Evolutionary conservation across 2,329 filamentous ascomycete genomes (phyloP), one percentile per base, ranked within the genome.

Genomic region (Trichoderma endophyticum): DNA sequence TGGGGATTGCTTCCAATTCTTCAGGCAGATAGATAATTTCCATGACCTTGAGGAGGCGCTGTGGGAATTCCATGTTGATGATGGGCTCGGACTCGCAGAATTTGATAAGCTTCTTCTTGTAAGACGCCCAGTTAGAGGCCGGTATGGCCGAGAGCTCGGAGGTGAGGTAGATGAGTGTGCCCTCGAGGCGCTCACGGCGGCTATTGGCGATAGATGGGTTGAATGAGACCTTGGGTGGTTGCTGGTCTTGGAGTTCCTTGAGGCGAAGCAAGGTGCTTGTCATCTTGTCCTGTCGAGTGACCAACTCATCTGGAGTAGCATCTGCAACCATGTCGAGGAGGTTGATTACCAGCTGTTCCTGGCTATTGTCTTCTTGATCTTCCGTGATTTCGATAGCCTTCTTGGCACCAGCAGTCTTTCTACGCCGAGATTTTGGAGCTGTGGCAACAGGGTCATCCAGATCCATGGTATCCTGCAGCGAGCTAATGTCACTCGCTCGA

Each of bases 11-110:
- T 8, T 54, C 71, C 39, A 76, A 60, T 73, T 82, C 80, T 64
- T 82, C 80, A 5, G 72, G 68, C 6, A 79, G 28, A 21, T 76
- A 80, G 6, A 78, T 68, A 21, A 81, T 76, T 15, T 71, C 74
- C 14, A 75, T 73, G 34, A 81, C 73, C 21, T 70, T 75, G 2
- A 34, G 39, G 3, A 79, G 74, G 5, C 78, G 76, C 34, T 76
- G 73, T 12, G 63, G 18, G 72, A 76, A 78, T 24, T 71, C 54
- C 68, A 77, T 73, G 8, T 18, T 18, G 18, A 70, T 65, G 6
- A 74, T 54, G 1, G 51, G 30, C 9, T 64, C 63, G 4, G 76
- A 70, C 21, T 71, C 70, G 57, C 73, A 75, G 26, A 76, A 64
- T 2, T 62, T 39, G 43, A 70, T 15, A 43, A 80, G 76, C 70